Percentiles rank a stretch among this genome's conserved stretches.
phyloP scores from a whole-genome alignment of 345 rosid genomes.

The Pistacia integerrima region DNA sequence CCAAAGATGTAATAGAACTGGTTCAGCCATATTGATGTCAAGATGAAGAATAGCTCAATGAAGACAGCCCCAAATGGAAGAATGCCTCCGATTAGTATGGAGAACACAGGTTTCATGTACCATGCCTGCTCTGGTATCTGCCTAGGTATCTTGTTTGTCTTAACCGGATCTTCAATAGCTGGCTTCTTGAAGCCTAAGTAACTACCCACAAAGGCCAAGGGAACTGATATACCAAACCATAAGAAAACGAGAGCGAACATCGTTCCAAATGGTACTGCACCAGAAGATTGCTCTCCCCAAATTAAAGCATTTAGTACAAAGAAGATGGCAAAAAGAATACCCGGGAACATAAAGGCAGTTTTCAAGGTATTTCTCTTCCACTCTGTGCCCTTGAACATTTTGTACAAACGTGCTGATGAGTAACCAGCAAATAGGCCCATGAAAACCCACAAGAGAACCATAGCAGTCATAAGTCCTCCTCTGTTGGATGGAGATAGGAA shows the following conservation, averaged over 20 bases:
- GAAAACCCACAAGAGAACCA: conserved; percentile 98
- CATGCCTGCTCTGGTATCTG: conserved; percentile 96
- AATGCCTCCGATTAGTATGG: conserved; percentile 92
- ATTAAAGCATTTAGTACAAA: conserved; percentile 86
- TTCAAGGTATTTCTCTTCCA: conserved; percentile 94
- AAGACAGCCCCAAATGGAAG: conserved; percentile 97
- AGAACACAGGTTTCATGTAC: conserved; percentile 95
- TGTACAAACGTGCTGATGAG: conserved; percentile 83
- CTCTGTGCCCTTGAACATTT: conserved; percentile 93
- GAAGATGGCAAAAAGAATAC: conserved; percentile 77
- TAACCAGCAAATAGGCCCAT: conserved; percentile 96
- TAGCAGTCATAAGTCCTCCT: conserved; percentile 99
- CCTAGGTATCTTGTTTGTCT: conserved; percentile 94
- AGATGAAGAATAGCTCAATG: conserved; percentile 94
- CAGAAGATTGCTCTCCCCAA: conserved; percentile 96
- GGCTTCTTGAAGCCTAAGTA: conserved; percentile 94
- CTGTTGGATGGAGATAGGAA: conserved; percentile 96
- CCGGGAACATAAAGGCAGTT: conserved; percentile 95
- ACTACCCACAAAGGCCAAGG: conserved; percentile 92
- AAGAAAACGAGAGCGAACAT: conserved; percentile 95
- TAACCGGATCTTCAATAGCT: conserved; percentile 86
- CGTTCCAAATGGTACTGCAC: conserved; percentile 96
- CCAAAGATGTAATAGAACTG: conserved; percentile 99
- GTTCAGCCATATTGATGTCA: conserved; percentile 97
- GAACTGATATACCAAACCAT: conserved; percentile 98